Percentiles rank a stretch among this genome's conserved stretches.
phyloP scores from a whole-genome alignment of 2,329 filamentous ascomycete species.

The Penicillium griseofulvum region DNA sequence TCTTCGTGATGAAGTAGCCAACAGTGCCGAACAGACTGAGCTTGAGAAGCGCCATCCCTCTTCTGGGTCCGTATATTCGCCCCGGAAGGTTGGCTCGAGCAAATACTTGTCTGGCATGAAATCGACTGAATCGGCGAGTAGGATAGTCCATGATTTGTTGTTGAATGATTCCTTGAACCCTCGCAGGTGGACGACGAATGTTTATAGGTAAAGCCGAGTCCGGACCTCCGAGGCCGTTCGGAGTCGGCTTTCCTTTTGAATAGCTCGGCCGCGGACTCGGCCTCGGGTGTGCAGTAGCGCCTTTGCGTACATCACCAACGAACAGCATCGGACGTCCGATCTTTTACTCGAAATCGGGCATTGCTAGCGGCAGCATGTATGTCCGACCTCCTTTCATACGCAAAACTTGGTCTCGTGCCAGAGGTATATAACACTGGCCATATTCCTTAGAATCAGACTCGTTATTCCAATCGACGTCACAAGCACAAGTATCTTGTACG shows the following conservation, averaged over 20 bases:
- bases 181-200: neutral
- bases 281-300: neutral
- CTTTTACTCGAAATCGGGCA: neutral
- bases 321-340: neutral
- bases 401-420: neutral
- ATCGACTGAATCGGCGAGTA: neutral
- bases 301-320: neutral
- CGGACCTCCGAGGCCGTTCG: neutral
- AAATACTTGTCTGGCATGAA: neutral
- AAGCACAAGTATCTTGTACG: neutral
- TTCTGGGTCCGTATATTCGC: neutral
- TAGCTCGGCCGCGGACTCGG: neutral
- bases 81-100: neutral
- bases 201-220: neutral
- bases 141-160: neutral
- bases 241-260: neutral
- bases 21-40: neutral
- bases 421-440: neutral
- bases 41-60: constrained; percentile 1
- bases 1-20: too few species aligned
- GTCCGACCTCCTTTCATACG: neutral
- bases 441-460: neutral
- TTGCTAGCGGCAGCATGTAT: neutral
- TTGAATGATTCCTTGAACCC: neutral
- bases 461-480: neutral